Percentiles rank a stretch among this genome's conserved stretches.
phyloP scores from a whole-genome alignment of 495 filamentous ascomycete species.

The Beverwykella pulmonaria region DNA sequence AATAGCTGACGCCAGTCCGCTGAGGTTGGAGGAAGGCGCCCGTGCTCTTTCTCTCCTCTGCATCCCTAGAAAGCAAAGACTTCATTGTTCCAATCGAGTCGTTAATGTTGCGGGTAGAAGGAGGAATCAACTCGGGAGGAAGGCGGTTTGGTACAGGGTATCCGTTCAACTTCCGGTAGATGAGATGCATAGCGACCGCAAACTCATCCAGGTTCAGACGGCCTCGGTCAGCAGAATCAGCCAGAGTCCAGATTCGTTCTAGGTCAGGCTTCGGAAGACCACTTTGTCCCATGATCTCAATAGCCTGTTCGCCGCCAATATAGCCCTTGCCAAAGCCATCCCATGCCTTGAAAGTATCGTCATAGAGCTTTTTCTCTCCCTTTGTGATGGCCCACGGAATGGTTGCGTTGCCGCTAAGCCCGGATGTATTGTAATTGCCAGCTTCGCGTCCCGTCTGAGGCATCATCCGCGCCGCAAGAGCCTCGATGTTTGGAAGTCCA shows the following conservation, averaged over 20 bases:
- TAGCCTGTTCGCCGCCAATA: constrained; percentile 88
- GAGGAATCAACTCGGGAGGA: constrained; percentile 91
- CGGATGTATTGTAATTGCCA: constrained; percentile 83
- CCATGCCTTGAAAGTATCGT: constrained; percentile 94
- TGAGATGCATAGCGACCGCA: constrained; percentile 98
- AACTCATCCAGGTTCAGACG: constrained; percentile 97
- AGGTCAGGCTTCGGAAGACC: constrained; percentile 86
- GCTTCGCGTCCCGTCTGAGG: constrained; percentile 87
- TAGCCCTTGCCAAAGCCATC: constrained; percentile 94
- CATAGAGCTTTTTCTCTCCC: constrained; percentile 96
- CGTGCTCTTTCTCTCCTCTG: constrained; percentile 77
- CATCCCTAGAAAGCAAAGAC: constrained; percentile 86
- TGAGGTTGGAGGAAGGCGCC: constrained; percentile 88
- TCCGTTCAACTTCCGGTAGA: constrained; percentile 93
- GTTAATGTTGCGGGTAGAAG: constrained; percentile 90
- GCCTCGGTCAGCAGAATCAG: constrained; percentile 90
- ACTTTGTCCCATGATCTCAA: constrained; percentile 97
- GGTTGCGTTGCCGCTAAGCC: constrained; percentile 87
- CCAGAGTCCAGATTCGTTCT: constrained; percentile 92
- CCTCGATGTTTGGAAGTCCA: constrained; percentile 90
- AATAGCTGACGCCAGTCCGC: constrained; percentile 94
- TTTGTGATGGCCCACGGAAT: constrained; percentile 99
- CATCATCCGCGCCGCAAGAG: constrained; percentile 96
- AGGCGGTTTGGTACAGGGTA: constrained; percentile 91
- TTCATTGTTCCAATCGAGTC: constrained; percentile 92